Evolutionary conservation across 148 eudicot species (phyloP), one percentile per base, ranked within the genome.

Genomic region (Rhododendron henanense): DNA sequence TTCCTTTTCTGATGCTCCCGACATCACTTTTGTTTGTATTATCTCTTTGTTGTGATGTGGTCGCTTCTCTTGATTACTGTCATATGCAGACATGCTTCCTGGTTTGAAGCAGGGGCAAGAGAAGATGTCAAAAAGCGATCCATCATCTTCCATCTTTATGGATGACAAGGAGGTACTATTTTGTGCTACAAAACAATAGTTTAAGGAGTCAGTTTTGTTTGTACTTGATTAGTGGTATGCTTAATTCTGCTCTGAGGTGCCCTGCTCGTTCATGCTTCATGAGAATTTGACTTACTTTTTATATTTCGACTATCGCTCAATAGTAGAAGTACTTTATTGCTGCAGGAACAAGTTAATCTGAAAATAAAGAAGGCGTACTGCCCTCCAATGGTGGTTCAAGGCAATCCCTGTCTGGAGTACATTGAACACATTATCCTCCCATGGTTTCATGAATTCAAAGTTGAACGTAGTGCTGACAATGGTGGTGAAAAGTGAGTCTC

Each of bases 51-150:
- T 21, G 14, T 67, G n/a, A 23, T 15, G 10, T 51, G 65, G 63
- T 23, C 0, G 35, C 51, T 69, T 45, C 21, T 80, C 48, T 13
- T 87, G 77, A 78, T 87, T 85, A 67, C 55, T 87, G 51, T 28
- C 50, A 44, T 51, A 25, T 79, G 83, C 87, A 95, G 99, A 95
- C 90, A 96, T 96, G 99, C 97, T 95, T 86, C 98, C 97, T 19
- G 99, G 99, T 84, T 90, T 96, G 93, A 94, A 90, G 79, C 92
- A 94, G 87, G 98, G 98, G 76, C 98, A 96, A 83, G 93, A 92
- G 89, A 96, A 96, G 91, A 96, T 95, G 99, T 96, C 99, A 33
- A 95, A 96, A 88, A 90, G 93, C 91, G 95, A 92, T 84, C 90
- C 94, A 78, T 91, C 96, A 8, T 96, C 97, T 67, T 86, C 98